Evolutionary conservation across 306 rosid genomes (phyloP).

Genomic region (Prunus mira): DNA sequence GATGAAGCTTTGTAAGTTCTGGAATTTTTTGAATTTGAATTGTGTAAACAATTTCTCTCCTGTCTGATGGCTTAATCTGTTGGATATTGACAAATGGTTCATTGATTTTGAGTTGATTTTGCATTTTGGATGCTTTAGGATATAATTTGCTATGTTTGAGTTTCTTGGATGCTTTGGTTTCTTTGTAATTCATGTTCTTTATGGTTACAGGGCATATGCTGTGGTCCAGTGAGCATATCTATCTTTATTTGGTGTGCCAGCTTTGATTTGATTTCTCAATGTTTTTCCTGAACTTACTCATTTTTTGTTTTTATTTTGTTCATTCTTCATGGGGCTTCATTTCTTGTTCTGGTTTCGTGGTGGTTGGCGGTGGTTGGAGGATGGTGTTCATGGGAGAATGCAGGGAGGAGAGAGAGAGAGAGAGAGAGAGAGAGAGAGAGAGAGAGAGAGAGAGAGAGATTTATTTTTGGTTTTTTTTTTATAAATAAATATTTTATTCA

Average conservation of each 20-base stretch:
- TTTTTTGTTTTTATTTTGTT: not conserved
- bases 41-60: not conserved
- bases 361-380: too few species aligned
- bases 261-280: not conserved
- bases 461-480: too few species aligned
- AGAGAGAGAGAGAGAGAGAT: too few species aligned
- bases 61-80: not conserved
- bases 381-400: too few species aligned
- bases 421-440: too few species aligned
- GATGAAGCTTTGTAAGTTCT: not conserved
- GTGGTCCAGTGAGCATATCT: too few species aligned
- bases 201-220: not conserved
- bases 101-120: conserved; percentile 6
- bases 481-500: too few species aligned
- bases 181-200: not conserved
- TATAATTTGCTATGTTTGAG: not conserved
- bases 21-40: not conserved
- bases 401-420: too few species aligned
- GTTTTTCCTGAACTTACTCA: not conserved
- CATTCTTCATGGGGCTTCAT: not conserved
- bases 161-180: not conserved
- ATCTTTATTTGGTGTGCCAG: not conserved
- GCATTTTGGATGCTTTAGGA: not conserved
- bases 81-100: not conserved
- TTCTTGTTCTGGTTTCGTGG: not conserved